Conservation (phyloP, 2,329 filamentous ascomycete species). For the Paraphoma sp. region DNA sequence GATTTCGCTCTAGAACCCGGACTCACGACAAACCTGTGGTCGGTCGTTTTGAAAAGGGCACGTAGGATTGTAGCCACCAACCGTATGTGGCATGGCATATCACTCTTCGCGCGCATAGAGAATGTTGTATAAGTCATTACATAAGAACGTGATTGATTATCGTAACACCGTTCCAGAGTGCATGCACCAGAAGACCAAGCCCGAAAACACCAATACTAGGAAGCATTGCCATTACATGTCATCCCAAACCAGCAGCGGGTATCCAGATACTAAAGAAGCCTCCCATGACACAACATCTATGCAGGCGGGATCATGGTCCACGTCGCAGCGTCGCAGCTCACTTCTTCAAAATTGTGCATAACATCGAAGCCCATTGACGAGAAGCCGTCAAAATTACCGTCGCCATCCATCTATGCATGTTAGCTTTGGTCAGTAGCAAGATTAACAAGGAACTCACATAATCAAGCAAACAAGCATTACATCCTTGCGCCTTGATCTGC, state of each 20-base stretch:
- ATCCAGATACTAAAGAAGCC: not conserved
- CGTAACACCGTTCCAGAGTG: constrained; percentile 3
- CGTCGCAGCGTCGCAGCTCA: constrained; percentile 71
- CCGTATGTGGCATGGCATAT: too few species aligned
- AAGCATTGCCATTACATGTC: constrained; percentile 2
- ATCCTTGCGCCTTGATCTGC: constrained; percentile 81
- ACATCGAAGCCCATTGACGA: constrained; percentile 81
- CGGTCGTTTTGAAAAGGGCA: too few species aligned
- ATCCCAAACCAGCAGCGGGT: constrained; percentile 1
- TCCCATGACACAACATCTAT: constrained; percentile 16
- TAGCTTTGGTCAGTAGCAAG: constrained; percentile 19
- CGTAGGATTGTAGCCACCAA: too few species aligned
- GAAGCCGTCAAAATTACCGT: constrained; percentile 76
- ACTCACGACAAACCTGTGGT: too few species aligned
- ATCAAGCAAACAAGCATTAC: constrained; percentile 75
- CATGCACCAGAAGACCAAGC: constrained; percentile 5
- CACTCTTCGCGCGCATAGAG: too few species aligned
- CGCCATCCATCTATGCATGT: constrained; percentile 67
- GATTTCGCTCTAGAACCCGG: too few species aligned
- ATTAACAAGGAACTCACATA: constrained; percentile 67
- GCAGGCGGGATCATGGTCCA: constrained; percentile 64
- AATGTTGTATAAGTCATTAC: too few species aligned
- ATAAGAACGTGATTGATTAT: not conserved
- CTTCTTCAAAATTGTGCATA: constrained; percentile 81
- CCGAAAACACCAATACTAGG: not conserved